Conservation (phyloP, 345 rosid species). For the Eucalyptus rudis region DNA sequence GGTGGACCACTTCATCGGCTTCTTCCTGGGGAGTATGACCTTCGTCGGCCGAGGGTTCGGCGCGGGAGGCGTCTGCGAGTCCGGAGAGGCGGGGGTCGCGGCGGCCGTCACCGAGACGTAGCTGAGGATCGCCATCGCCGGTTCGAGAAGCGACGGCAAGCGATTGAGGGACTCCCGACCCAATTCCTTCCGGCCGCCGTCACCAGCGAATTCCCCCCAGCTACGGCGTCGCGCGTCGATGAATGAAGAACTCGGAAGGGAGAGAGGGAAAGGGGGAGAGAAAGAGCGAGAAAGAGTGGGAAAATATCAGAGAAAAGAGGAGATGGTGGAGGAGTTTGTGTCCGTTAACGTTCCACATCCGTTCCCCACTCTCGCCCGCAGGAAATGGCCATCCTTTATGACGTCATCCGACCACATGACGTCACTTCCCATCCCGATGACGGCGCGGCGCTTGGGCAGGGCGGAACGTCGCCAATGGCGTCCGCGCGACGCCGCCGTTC, state of each 20-base stretch:
- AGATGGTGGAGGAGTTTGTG: neutral
- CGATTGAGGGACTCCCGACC: neutral
- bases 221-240: neutral
- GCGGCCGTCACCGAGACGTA: slow-evolving; percentile 46
- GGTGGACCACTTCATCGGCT: slow-evolving; percentile 83
- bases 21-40: slow-evolving; percentile 65
- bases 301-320: neutral
- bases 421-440: neutral
- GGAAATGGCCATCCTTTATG: neutral
- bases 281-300: neutral
- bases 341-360: neutral
- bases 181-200: neutral
- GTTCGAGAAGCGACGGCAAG: neutral
- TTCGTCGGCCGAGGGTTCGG: slow-evolving; percentile 45
- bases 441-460: neutral
- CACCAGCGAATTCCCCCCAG: neutral
- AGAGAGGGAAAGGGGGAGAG: neutral
- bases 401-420: neutral
- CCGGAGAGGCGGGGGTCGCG: slow-evolving; percentile 37
- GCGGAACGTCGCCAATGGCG: neutral
- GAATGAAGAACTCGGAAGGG: neutral
- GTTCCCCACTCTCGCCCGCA: neutral
- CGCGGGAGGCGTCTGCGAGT: slow-evolving; percentile 11
- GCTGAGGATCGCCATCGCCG: slow-evolving; percentile 47
- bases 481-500: neutral